Evolutionary conservation across 345 rosid genomes (phyloP), one percentile per base, ranked within the genome.

Genomic region (Hibiscus mutabilis): DNA sequence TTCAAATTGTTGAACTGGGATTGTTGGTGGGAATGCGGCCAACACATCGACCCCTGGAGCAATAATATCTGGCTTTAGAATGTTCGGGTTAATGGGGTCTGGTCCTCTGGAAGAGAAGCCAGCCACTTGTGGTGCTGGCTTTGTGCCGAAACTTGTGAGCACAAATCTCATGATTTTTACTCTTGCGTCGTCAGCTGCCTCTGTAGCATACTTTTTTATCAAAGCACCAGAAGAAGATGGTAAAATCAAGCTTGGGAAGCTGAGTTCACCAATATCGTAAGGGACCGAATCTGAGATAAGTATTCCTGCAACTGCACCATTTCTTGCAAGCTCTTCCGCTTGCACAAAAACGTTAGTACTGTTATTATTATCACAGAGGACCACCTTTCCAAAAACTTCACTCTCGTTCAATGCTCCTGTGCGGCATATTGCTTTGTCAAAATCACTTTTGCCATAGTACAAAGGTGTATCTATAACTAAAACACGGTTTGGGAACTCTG

Each of bases 401-500:
- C 18, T 33, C 46, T 6, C 5, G 1, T 61, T 61, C 33, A 60
- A 31, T 60, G 66, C 40, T 35, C 46, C 46, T 6, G 1, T 1
- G 18, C 22, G 6, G 44, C 66, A 61, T 29, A 10, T 5, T 31
- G 22, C 16, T 61, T 61, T 61, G 10, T 25, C 8, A 33, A 6
- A 35, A n/a, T 61, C 42, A n/a, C 66, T 42, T 61, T 33, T 61
- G 40, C 66, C 66, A 25, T 61, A 61, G 46, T 61, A 61, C 11
- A 61, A 33, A 33, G 44, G 18, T 33, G 66, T 5, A 61, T 61
- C 18, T 61, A 7, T 1, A 15, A 61, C 21, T 16, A 61, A 2
- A 25, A 33, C 46, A n/a, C 46, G 40, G 1, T 61, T 21, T n/a
- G 66, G 66, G 18, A 61, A 61, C 35, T 29, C 1, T 16, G 66